These are phyloP conservation scores for Fusarium oxysporum DNA, from an alignment of 2,329 filamentous ascomycete species.

Conservation along the genomic window DNA sequence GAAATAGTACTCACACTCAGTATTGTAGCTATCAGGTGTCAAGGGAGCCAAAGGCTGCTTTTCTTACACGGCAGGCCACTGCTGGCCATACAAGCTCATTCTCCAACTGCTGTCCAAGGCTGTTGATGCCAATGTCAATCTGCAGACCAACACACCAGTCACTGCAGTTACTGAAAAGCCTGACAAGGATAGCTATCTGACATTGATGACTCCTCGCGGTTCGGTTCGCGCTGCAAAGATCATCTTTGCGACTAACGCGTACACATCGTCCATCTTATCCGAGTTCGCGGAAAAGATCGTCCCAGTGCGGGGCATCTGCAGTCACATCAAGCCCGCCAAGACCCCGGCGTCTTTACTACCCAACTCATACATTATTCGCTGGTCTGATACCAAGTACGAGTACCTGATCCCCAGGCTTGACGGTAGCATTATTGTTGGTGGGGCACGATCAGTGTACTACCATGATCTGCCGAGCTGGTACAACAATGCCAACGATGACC, in stretches of 20 bases:
- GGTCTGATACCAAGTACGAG: slow-evolving; percentile 8
- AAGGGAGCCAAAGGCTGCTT: neutral
- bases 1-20: rapidly evolving
- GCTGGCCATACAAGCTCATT: slow-evolving; percentile 8
- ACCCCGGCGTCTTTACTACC: neutral
- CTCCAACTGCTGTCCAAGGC: neutral
- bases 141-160: neutral
- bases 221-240: neutral
- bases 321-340: neutral
- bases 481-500: neutral
- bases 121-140: neutral
- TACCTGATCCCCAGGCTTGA: slow-evolving; percentile 3
- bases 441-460: neutral
- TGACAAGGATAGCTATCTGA: neutral
- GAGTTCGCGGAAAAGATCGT: neutral
- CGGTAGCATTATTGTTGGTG: neutral
- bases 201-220: neutral
- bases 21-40: neutral
- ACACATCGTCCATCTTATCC: neutral
- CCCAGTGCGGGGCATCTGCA: slow-evolving; percentile 2
- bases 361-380: neutral
- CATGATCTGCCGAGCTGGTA: slow-evolving; percentile 1
- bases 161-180: neutral
- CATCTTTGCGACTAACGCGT: neutral
- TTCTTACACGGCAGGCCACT: neutral